phyloP scores from a whole-genome alignment of 169 alveolate genomes.

The Plasmodium gonderi region DNA sequence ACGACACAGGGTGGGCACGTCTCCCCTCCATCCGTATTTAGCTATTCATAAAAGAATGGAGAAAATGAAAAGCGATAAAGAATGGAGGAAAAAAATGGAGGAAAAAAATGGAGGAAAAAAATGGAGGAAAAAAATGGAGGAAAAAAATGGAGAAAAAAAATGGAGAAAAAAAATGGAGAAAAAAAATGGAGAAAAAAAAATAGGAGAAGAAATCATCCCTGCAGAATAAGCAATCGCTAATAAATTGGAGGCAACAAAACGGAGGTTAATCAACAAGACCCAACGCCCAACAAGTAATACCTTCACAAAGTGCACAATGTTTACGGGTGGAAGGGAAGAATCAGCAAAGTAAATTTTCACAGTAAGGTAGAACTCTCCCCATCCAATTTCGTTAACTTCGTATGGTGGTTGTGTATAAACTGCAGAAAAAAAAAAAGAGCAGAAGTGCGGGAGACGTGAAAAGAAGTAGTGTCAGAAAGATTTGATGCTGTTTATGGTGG shows the following conservation, averaged over 20 bases:
- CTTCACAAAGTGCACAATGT: conserved; percentile 80
- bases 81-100: not conserved
- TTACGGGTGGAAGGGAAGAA: conserved; percentile 81
- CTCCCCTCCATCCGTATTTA: conserved; percentile 34
- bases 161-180: no score
- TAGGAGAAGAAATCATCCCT: no score
- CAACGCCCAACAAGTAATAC: not conserved
- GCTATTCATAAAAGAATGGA: conserved; percentile 9
- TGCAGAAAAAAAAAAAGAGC: not conserved
- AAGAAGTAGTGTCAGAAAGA: not conserved
- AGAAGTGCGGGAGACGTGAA: not conserved
- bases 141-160: no score
- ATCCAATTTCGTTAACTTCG: conserved; percentile 86
- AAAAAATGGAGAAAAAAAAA: no score
- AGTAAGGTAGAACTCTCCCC: conserved; percentile 86
- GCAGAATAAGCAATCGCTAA: no score
- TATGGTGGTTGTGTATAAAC: conserved; percentile 85
- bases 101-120: no score
- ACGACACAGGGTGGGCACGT: conserved; percentile 49
- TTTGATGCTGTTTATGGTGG: not conserved
- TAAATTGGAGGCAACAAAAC: no score
- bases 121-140: no score
- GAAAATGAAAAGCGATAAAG: not conserved
- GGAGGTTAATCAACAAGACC: not conserved
- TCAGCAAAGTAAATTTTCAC: conserved; percentile 83